Evolutionary conservation across 805 yeast genomes (phyloP).

Genomic region (Metschnikowia lachancei): DNA sequence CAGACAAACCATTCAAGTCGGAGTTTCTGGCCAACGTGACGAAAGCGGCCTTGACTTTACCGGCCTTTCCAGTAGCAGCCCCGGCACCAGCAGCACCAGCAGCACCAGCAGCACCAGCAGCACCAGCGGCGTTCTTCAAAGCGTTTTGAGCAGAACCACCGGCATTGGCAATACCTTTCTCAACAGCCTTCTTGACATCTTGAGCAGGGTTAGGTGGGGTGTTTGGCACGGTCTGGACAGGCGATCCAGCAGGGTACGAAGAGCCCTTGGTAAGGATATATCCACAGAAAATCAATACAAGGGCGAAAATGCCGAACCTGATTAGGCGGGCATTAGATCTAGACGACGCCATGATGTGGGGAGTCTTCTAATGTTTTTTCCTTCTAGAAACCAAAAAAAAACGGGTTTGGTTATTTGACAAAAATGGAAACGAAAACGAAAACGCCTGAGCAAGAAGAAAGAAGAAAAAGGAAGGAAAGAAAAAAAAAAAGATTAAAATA

Average conservation of each 20-base stretch:
- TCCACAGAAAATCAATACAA: constrained; percentile 46
- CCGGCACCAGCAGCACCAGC: not conserved
- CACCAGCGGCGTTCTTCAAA: not conserved
- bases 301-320: constrained; percentile 48
- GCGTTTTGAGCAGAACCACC: constrained; percentile 7
- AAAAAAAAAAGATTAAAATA: not conserved
- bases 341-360: constrained; percentile 23
- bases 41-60: constrained; percentile 70
- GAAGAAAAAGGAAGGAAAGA: not conserved
- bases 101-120: not conserved
- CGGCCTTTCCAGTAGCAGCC: not conserved
- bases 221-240: no score
- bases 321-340: constrained; percentile 49
- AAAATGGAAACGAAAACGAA: not conserved
- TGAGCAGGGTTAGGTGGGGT: not conserved
- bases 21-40: constrained; percentile 75
- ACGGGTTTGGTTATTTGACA: not conserved
- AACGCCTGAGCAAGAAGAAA: not conserved
- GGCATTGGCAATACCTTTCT: constrained; percentile 2
- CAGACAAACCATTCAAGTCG: constrained; percentile 61
- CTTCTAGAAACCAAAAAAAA: not conserved
- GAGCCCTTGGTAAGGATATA: constrained; percentile 49
- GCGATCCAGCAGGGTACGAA: constrained; percentile 23
- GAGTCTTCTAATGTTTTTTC: constrained; percentile 4
- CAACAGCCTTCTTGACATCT: not conserved